A percentile compares a stretch with the other conserved stretches of the same genome.
Conservation (phyloP, 2,329 filamentous ascomycete genomes). For the Microcyclosporella mali region DNA sequence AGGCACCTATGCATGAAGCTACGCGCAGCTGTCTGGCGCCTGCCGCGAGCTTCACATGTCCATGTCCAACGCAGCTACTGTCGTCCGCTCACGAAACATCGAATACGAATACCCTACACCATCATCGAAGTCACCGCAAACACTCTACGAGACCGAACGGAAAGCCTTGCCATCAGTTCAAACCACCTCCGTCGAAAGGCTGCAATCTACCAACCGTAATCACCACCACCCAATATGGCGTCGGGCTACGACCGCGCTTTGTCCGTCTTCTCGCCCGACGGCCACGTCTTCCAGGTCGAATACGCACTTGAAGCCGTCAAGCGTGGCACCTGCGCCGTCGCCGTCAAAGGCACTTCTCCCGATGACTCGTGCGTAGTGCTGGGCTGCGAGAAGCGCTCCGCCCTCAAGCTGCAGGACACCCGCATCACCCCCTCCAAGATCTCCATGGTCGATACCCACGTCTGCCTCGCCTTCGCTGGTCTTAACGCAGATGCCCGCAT, state of each 20-base stretch:
- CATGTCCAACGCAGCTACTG: background rate
- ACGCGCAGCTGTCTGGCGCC: background rate
- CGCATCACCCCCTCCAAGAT: conserved; percentile 99
- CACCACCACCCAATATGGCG: conserved; percentile 53
- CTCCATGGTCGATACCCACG: conserved; percentile 88
- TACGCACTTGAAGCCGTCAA: conserved; percentile 99
- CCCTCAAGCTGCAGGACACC: conserved; percentile 99
- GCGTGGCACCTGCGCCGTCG: conserved; percentile 98
- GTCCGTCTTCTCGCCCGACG: conserved; percentile 97
- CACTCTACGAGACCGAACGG: too few species aligned
- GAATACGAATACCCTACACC: background rate
- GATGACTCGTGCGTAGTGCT: conserved; percentile 67
- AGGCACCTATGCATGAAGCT: background rate
- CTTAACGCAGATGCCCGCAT: conserved; percentile 97
- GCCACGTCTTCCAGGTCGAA: conserved; percentile 99
- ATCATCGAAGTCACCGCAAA: too few species aligned
- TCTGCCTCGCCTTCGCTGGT: conserved; percentile 93
- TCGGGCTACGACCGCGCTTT: conserved; percentile 98
- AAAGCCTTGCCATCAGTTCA: too few species aligned
- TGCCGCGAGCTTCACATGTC: conserved; percentile 1
- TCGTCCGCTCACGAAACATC: background rate
- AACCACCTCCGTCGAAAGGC: too few species aligned
- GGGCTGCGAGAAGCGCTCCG: conserved; percentile 96
- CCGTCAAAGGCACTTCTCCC: conserved; percentile 80
- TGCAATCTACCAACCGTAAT: too few species aligned